Evolutionary conservation across 495 filamentous ascomycete species (phyloP), one percentile per base, ranked within the genome.

Genomic region (Lepraria neglecta): DNA sequence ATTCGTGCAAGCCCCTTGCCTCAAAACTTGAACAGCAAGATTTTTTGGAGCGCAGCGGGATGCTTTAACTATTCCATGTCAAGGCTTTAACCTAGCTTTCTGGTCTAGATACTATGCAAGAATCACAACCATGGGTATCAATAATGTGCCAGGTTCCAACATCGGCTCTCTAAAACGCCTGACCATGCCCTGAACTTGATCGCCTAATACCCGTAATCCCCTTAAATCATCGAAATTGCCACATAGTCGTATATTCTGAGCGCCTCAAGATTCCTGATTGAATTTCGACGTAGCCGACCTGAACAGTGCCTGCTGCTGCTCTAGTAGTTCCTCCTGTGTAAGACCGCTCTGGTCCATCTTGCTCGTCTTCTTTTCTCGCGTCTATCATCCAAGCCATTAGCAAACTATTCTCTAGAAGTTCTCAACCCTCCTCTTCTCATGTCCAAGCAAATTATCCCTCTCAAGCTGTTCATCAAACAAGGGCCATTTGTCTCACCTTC

Each of bases 301-400:
- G 72, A 98, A 98, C 68, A 96, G 82, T 71, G 94, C 89, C 76
- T 91, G 84, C 69, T 98, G 94, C 64, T 96, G 83, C 14, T 86
- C 82, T 47, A 95, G 79, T 24, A 98, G 81, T 73, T 98, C 87
- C 67, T 95, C 94, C 71, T 95, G 82, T 0, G 87, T 87, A 73
- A 97, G 71, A 4, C 94, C 94, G 70, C 90, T 95, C 70, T 90
- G 85, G 69, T 96, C 94, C 75, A 97, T 88, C 75, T 97, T 97
- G 74, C 89, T 95, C 64, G 92, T 86, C 70, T 95, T 95, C 81
- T 95, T 96, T 77, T 98, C 94, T 31, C 95, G 87, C 6, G 85
- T 88, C 92, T 98, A 64, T 59, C 59, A 55, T 28, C 35, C 3
- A 40, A 38, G 9, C 3, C 52, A 19, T 2, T 63, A 51, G 50